Evolutionary conservation across 1,139 yeast species (phyloP).

Genomic region (Sugiyamaella xylanicola): DNA sequence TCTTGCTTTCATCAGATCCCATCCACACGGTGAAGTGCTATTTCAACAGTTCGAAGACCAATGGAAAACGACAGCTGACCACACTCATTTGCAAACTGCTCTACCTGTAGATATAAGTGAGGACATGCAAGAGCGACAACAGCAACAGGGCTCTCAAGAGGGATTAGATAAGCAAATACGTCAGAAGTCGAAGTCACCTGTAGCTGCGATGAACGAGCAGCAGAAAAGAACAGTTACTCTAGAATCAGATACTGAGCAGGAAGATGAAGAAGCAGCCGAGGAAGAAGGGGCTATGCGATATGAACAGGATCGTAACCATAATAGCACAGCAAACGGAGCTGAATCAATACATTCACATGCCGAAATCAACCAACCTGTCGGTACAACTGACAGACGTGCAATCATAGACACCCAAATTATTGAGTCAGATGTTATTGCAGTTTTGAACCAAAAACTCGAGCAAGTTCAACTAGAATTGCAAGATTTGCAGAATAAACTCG

Average conservation of each 20-base stretch:
- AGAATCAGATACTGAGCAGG: not conserved
- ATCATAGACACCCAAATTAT: too few relatives aligned
- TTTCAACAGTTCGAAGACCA: constrained; percentile 17
- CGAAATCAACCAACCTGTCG: not conserved
- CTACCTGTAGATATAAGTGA: constrained; percentile 6
- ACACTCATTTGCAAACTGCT: constrained; percentile 2
- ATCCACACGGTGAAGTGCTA: constrained; percentile 19
- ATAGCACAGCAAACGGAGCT: too few relatives aligned
- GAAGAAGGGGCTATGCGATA: too few relatives aligned
- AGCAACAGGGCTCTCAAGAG: too few relatives aligned
- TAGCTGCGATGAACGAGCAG: not conserved
- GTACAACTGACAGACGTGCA: too few relatives aligned
- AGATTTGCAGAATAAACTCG: not conserved
- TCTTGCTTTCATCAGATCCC: constrained; percentile 19
- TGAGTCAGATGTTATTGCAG: not conserved
- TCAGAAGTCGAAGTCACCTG: too few relatives aligned
- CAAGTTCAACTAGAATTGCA: not conserved
- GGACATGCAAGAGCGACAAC: not conserved
- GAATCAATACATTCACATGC: not conserved
- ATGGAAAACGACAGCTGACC: constrained; percentile 10
- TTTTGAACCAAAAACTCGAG: not conserved
- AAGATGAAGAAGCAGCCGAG: too few relatives aligned
- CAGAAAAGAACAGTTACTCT: not conserved
- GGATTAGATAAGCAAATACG: too few relatives aligned
- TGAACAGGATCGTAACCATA: too few relatives aligned